phyloP scores from a whole-genome alignment of 2,329 filamentous ascomycete genomes.

The Magnaporthiopsis rhizophila region DNA sequence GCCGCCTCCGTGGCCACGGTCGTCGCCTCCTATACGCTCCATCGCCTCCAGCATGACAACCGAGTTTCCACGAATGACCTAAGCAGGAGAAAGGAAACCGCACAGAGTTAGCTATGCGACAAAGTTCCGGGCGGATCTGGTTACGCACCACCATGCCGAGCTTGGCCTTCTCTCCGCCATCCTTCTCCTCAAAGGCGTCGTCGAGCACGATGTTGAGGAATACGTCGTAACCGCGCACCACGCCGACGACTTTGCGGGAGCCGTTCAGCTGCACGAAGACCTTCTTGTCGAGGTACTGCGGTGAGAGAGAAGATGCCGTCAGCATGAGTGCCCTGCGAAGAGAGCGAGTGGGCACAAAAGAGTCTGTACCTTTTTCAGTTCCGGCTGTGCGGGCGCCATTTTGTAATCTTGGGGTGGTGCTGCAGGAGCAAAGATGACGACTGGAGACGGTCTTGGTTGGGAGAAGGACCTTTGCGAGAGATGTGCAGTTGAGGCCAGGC shows the following conservation, averaged over 20 bases:
- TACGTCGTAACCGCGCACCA: constrained; percentile 93
- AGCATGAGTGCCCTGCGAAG: not conserved
- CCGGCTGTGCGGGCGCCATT: constrained; percentile 98
- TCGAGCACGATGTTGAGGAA: constrained; percentile 98
- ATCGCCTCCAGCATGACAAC: constrained; percentile 94
- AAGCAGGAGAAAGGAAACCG: not conserved
- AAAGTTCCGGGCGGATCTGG: not conserved
- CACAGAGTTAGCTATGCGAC: not conserved
- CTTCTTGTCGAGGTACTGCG: constrained; percentile 96
- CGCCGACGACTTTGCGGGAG: constrained; percentile 91
- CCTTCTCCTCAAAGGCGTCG: constrained; percentile 91
- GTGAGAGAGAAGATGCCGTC: constrained; percentile 9
- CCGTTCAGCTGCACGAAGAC: constrained; percentile 97
- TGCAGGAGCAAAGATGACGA: not conserved
- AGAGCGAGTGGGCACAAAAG: not conserved
- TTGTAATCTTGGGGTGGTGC: constrained; percentile 30
- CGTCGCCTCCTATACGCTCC: constrained; percentile 58
- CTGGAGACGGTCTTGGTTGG: constrained; percentile 3
- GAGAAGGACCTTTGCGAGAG: not conserved
- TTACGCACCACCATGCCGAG: constrained; percentile 86
- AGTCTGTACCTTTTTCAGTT: constrained; percentile 88
- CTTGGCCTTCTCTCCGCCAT: constrained; percentile 79
- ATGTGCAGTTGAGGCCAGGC: not conserved
- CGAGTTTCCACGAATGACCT: constrained; percentile 95
- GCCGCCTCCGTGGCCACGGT: constrained; percentile 24